phyloP scores from a whole-genome alignment of 2,329 filamentous ascomycete species.

The Hortaea sp. region DNA sequence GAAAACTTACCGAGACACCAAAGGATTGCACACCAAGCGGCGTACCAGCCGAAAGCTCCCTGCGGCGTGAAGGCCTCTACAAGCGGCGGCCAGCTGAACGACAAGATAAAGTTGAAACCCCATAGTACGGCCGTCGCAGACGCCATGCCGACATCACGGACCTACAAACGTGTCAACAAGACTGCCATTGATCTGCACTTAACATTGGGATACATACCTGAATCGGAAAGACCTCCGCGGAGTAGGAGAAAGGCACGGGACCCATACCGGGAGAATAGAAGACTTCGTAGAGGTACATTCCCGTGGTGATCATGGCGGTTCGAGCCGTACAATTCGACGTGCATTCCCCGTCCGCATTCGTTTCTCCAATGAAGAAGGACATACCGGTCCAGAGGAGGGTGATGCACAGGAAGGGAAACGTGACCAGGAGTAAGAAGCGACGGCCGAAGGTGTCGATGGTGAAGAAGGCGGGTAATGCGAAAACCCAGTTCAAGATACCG shows the following conservation, averaged over 20 bases:
- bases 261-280: slow-evolving; percentile 19
- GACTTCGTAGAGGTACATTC: slow-evolving; percentile 20
- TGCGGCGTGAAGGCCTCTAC: slow-evolving; percentile 38
- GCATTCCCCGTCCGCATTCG: neutral
- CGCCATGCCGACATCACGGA: slow-evolving; percentile 25
- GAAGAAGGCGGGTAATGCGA: slow-evolving; percentile 20
- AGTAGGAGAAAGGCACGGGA: slow-evolving; percentile 23
- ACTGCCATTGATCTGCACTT: neutral
- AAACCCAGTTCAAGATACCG: slow-evolving; percentile 22
- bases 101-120: slow-evolving; percentile 31
- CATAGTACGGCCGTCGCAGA: slow-evolving; percentile 55
- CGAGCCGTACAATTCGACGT: neutral
- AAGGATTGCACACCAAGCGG: slow-evolving; percentile 32
- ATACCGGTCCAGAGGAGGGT: slow-evolving; percentile 40
- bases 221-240: slow-evolving; percentile 25
- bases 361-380: slow-evolving; percentile 27
- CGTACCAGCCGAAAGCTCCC: slow-evolving; percentile 47
- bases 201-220: neutral
- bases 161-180: slow-evolving; percentile 15
- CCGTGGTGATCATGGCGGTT: slow-evolving; percentile 4
- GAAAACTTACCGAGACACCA: slow-evolving; percentile 7
- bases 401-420: slow-evolving; percentile 36
- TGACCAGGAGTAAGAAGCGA: slow-evolving; percentile 33
- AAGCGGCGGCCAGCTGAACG: slow-evolving; percentile 39
- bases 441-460: slow-evolving; percentile 37